Evolutionary conservation across 768 basidiomycete genomes (phyloP), one percentile per base, ranked within the genome.

Genomic region (Erythrobasidium yunnanense): DNA sequence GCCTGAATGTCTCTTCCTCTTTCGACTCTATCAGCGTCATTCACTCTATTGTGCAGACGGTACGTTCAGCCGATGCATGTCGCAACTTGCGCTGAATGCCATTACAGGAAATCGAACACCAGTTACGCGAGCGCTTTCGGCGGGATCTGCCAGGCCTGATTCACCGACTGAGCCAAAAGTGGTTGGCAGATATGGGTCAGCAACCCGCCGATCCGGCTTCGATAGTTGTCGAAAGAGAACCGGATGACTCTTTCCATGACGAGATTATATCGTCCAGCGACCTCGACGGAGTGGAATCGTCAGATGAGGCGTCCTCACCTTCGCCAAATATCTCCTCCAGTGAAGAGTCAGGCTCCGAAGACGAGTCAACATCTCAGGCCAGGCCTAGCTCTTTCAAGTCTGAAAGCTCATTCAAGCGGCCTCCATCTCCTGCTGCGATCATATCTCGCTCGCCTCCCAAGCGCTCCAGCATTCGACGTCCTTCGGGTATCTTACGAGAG

Each of bases 11-110:
- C 75, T 91, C 87, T 77, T 88, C 87, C 76, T 96, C 92, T 1
- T 99, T 99, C 73, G 95, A 99, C 77, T 90, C 89, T 2, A 93
- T 99, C 69, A 90, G 88, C 50, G 92, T 96, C 70, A 95, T 99
- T 55, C 88, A 96, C 75, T 91, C 90, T 65, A 97, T 92, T 76
- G 90, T 99, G 67, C 95, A 97, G 76, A 42, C 56, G 33, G 56
- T 58, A 32, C 4, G 56, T 18, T 3, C 11, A n/a, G 6, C n/a
- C 8, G 3, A 5, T 7, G 20, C 20, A 15, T 2, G 23, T 20
- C 56, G 15, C 7, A 15, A 55, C 38, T 42, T n/a, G 6, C 4
- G 20, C 18, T 2, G 29, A 18, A 2, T 58, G 35, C 35, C 35
- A 17, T 45, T 25, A 20, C 83, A 85, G 66, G 93, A 97, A 78